These are phyloP conservation scores for Bromus sterilis DNA, from an alignment of 176 grass and related monocot genomes.

Conservation along the genomic window DNA sequence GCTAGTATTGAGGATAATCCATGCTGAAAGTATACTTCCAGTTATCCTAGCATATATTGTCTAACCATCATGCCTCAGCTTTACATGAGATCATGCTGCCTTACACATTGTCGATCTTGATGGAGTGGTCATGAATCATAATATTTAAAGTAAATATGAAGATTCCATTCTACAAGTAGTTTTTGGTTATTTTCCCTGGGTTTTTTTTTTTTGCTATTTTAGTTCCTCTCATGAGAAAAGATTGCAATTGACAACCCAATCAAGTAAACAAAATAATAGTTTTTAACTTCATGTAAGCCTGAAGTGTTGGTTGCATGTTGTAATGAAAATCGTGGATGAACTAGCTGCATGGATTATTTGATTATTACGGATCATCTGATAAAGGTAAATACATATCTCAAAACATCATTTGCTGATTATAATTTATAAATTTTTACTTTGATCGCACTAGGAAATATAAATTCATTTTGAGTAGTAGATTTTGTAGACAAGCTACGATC, in stretches of 20 bases:
- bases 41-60: background rate
- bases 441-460: background rate
- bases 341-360: background rate
- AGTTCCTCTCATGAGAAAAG: background rate
- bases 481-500: background rate
- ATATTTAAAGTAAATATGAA: background rate
- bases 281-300: background rate
- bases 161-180: background rate
- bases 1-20: background rate
- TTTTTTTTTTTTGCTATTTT: background rate
- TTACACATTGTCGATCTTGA: background rate
- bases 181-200: background rate
- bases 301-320: background rate
- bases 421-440: background rate
- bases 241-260: background rate
- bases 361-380: background rate
- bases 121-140: background rate
- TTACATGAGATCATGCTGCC: too few species aligned
- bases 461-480: background rate
- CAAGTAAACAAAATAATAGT: background rate
- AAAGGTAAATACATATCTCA: background rate
- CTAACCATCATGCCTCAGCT: background rate
- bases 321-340: background rate
- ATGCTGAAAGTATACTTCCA: background rate
- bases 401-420: background rate